Percentiles rank a stretch among this genome's conserved stretches.
These are phyloP conservation scores for Cyclanthera cordifolia DNA, from an alignment of 306 rosid genomes.

Conservation along the genomic window DNA sequence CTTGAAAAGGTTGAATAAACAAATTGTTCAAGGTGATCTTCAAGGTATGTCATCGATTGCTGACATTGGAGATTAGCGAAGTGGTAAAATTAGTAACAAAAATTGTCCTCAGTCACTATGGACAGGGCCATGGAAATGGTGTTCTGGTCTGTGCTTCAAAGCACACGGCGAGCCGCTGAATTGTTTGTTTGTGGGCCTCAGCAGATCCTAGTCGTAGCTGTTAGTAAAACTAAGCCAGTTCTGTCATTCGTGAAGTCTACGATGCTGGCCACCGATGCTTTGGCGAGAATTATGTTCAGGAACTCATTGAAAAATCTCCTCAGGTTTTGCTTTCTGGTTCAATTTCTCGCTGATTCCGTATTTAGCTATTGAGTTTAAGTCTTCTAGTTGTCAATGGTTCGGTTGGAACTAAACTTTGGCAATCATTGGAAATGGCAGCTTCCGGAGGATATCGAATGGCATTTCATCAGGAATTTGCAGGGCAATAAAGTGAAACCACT, in stretches of 20 bases:
- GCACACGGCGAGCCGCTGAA: no score
- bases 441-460: constrained; percentile 84
- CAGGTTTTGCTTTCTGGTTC: no score
- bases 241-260: no score
- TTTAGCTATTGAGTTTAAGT: background rate
- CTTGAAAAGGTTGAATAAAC: constrained; percentile 37
- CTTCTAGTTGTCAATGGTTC: background rate
- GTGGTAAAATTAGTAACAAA: background rate
- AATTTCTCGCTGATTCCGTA: background rate
- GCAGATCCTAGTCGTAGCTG: no score
- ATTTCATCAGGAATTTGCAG: constrained; percentile 83
- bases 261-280: no score
- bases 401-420: background rate
- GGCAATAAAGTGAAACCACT: constrained; percentile 81
- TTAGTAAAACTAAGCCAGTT: no score
- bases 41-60: background rate
- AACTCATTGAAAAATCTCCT: no score
- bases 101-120: no score
- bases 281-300: no score
- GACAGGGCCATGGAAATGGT: no score
- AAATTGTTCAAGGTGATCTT: background rate
- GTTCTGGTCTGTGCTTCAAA: no score
- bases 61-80: background rate
- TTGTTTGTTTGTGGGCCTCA: no score
- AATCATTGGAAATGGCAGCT: constrained; percentile 33